phyloP scores from a whole-genome alignment of 108 stramenopile species.

The Cyclotella sp. region DNA sequence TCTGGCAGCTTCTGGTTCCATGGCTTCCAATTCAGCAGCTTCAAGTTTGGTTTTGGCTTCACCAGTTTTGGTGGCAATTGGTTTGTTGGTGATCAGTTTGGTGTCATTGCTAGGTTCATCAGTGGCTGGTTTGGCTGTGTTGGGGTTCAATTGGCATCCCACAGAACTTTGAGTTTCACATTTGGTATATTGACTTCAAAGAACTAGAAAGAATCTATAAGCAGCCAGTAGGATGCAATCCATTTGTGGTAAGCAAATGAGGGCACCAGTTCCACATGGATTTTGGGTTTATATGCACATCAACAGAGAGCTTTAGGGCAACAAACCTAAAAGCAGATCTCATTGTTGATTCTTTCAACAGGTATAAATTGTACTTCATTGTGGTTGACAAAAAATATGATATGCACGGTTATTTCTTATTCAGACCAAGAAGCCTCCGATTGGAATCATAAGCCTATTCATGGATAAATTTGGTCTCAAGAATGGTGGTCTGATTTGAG shows the following conservation, averaged over 20 bases:
- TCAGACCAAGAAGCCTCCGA: too few relatives aligned
- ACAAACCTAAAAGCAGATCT: not conserved
- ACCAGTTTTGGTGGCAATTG: too few relatives aligned
- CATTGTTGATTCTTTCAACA: not conserved
- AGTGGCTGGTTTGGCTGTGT: too few relatives aligned
- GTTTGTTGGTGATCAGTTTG: not conserved
- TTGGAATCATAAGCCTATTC: too few relatives aligned
- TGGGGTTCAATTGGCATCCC: too few relatives aligned
- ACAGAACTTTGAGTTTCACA: too few relatives aligned
- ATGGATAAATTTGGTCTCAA: too few relatives aligned
- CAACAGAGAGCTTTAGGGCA: not conserved
- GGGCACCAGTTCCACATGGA: too few relatives aligned
- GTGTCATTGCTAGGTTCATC: not conserved
- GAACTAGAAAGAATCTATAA: not conserved
- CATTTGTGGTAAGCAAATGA: not conserved
- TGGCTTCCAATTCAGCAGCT: too few relatives aligned
- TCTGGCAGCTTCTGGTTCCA: not conserved
- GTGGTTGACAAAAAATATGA: too few relatives aligned
- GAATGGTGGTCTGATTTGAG: too few relatives aligned
- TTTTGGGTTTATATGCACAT: conserved; percentile 12
- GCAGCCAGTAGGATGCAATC: not conserved
- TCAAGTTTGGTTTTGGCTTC: too few relatives aligned
- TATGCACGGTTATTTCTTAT: not conserved
- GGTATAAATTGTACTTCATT: not conserved
- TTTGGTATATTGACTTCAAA: not conserved